A percentile compares a stretch with the other conserved stretches of the same genome.
phyloP scores from a whole-genome alignment of 495 filamentous ascomycete genomes.

The Tuber calosporum region DNA sequence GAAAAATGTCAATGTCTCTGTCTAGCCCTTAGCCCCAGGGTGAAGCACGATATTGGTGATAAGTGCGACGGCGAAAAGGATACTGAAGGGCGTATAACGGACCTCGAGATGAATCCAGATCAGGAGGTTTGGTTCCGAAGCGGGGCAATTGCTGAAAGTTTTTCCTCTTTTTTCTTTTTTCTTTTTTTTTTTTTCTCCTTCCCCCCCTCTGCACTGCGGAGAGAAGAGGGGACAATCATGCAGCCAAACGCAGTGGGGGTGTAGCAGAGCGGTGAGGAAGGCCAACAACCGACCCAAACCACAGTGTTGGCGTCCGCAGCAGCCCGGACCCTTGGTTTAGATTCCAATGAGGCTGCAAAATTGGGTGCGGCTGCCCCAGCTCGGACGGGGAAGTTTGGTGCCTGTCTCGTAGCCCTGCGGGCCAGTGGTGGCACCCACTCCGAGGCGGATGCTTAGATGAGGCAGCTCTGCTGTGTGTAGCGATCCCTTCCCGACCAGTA shows the following conservation, averaged over 20 bases:
- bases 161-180: slow-evolving; percentile 1
- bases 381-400: slow-evolving; percentile 13
- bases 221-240: slow-evolving; percentile 6
- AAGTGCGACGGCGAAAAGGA: slow-evolving; percentile 1
- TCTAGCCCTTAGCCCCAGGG: neutral
- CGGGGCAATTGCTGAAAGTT: slow-evolving; percentile 5
- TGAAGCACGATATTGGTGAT: neutral
- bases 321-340: slow-evolving; percentile 27
- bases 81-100: neutral
- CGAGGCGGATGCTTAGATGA: neutral
- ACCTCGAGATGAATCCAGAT: neutral
- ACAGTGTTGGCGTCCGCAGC: slow-evolving; percentile 25
- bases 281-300: slow-evolving; percentile 29
- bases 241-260: slow-evolving; percentile 9
- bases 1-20: slow-evolving; percentile 1
- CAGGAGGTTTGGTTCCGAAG: neutral
- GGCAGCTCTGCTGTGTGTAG: neutral
- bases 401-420: slow-evolving; percentile 18
- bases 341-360: slow-evolving; percentile 22
- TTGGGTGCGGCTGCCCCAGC: slow-evolving; percentile 22
- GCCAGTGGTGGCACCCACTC: neutral
- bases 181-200: neutral
- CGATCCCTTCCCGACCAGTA: neutral
- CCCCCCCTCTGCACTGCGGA: neutral
- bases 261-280: slow-evolving; percentile 7